Evolutionary conservation across 164 flowering plant genomes (phyloP), one percentile per base, ranked within the genome.

Genomic region (Chloranthus sessilifolius): DNA sequence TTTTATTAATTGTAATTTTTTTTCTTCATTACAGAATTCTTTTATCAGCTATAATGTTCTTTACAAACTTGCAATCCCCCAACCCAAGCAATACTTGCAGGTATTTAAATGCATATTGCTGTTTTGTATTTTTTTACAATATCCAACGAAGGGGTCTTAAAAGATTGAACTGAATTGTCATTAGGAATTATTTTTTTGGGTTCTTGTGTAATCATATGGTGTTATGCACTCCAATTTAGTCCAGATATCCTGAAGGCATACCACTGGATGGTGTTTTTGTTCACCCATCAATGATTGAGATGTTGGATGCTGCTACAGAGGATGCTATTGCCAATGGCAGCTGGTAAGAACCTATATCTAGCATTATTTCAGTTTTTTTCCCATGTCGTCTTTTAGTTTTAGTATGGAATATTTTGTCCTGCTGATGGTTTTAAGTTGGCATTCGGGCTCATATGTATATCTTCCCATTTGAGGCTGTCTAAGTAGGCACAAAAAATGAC

Each of bases 161-260:
- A n/a, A n/a, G n/a, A n/a, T n/a, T n/a, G n/a, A n/a, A n/a, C n/a
- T n/a, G n/a, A n/a, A 11, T n/a, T 21, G 17, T 25, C 3, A 16
- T 22, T 38, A 21, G 2, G 21, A 23, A 5, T 47, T 36, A 12
- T 1, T 21, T 23, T 7, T 23, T 28, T 15, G 50, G 50, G 17
- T 47, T 27, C 31, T 15, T 42, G 9, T 55, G 35, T 46, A 40
- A 52, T 43, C 20, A 55, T 46, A 41, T 31, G 47, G 35, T 30
- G 10, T 53, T 59, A 34, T 70, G 48, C 36, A 47, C 48, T 54
- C 61, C 67, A 62, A 59, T 76, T 54, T 76, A 86, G 96, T 82
- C 99, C 79, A 92, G 99, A 58, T 92, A 88, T 77, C 83, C 95
- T 62, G 95, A 86, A 56, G 99, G 99, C 37, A 75, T 79, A 51